These are phyloP conservation scores for Claviceps citrina DNA, from an alignment of 2,329 filamentous ascomycete genomes.

Conservation along the genomic window DNA sequence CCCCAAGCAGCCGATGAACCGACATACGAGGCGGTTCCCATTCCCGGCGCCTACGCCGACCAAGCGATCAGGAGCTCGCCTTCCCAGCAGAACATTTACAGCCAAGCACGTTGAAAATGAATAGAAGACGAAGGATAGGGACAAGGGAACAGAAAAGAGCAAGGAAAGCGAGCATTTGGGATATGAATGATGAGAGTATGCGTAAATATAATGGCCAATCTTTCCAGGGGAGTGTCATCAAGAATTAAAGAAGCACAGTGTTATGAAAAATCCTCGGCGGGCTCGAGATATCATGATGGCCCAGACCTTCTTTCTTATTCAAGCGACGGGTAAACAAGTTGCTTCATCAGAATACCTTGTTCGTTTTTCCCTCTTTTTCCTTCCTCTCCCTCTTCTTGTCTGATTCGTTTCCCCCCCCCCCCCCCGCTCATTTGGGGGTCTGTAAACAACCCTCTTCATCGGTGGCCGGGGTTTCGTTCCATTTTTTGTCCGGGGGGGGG, in stretches of 20 bases:
- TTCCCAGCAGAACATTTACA: conserved; percentile 28
- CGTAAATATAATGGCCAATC: not conserved
- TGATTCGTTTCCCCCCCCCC: conserved; percentile 3
- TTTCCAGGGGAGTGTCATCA: too few relatives aligned
- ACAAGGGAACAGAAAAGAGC: not conserved
- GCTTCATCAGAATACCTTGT: too few relatives aligned
- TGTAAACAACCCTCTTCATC: too few relatives aligned
- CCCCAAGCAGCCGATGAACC: conserved; percentile 64
- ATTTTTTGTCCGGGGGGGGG: too few relatives aligned
- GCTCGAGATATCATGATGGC: too few relatives aligned
- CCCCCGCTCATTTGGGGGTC: conserved; percentile 6
- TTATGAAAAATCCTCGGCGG: not conserved
- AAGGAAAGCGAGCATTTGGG: not conserved
- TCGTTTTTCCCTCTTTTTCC: too few relatives aligned
- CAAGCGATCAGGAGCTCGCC: conserved; percentile 37
- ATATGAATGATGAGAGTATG: not conserved
- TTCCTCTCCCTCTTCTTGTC: too few relatives aligned
- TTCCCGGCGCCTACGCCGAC: conserved; percentile 66
- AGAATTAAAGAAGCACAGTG: too few relatives aligned
- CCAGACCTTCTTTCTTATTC: too few relatives aligned
- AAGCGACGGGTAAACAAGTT: too few relatives aligned
- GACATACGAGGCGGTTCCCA: conserved; percentile 72
- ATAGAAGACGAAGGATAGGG: not conserved
- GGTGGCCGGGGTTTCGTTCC: too few relatives aligned
- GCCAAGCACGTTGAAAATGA: conserved; percentile 14